Evolutionary conservation across 2,329 filamentous ascomycete genomes (phyloP).

Genomic region (Venturia carpophila): DNA sequence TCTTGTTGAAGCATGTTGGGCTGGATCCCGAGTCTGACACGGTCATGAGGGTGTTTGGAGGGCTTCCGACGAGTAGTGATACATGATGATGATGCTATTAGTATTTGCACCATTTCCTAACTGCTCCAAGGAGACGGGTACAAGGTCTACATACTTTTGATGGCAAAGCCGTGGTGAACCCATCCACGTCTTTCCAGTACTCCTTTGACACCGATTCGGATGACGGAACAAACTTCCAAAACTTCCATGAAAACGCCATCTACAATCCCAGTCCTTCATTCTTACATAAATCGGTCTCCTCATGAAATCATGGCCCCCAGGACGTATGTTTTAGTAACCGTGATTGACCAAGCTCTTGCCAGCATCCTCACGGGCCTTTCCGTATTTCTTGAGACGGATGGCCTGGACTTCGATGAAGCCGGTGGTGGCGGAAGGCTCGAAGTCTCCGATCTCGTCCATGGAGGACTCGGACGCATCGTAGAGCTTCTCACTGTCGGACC

Average conservation of each 20-base stretch:
- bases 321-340: background rate
- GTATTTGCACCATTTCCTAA: no score
- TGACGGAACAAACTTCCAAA: background rate
- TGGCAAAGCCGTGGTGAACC: background rate
- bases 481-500: constrained; percentile 58
- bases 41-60: no score
- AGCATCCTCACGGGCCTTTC: constrained; percentile 12
- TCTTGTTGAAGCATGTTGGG: no score
- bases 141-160: background rate
- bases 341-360: constrained; percentile 12
- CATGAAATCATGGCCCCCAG: background rate
- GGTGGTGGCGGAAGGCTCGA: constrained; percentile 55
- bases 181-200: background rate
- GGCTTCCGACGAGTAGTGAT: no score
- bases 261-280: background rate
- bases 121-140: background rate
- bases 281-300: background rate
- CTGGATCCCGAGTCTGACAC: no score
- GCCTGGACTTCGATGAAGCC: constrained; percentile 18
- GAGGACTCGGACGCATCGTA: constrained; percentile 58
- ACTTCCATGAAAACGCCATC: background rate
- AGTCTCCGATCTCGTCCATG: constrained; percentile 65
- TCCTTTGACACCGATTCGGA: background rate
- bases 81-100: no score
- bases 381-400: constrained; percentile 20